phyloP scores from a whole-genome alignment of 1,284 basidiomycete genomes.

The Tilletia caries region DNA sequence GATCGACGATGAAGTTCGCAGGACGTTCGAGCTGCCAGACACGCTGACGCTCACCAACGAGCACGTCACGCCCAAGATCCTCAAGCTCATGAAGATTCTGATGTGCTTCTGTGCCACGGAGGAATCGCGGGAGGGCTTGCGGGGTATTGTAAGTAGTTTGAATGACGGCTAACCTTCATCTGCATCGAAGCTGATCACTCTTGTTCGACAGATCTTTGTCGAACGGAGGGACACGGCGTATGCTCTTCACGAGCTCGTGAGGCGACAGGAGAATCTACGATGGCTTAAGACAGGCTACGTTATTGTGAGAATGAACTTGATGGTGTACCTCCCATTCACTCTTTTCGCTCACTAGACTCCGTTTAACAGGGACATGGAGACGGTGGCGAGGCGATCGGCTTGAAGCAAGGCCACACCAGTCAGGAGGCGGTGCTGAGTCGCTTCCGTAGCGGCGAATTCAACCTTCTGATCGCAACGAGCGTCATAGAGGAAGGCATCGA shows the following conservation, averaged over 20 bases:
- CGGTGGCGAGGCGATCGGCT: background rate
- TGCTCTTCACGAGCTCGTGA: conserved; percentile 34
- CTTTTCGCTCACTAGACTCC: background rate
- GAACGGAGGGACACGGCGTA: conserved; percentile 32
- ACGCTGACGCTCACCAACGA: conserved; percentile 14
- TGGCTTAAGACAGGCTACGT: conserved; percentile 33
- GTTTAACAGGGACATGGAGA: background rate
- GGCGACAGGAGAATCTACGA: conserved; percentile 22
- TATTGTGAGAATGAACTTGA: too few relatives aligned
- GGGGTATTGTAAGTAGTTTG: conserved; percentile 25
- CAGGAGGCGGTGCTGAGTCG: conserved; percentile 34
- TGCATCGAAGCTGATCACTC: background rate
- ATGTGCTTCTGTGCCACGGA: conserved; percentile 22
- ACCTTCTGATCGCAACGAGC: conserved; percentile 38
- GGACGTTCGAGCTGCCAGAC: conserved; percentile 20
- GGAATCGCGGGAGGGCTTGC: conserved; percentile 18
- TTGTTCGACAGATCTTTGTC: conserved; percentile 28
- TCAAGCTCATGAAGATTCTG: conserved; percentile 31
- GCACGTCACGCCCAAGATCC: conserved; percentile 30
- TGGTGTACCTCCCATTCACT: background rate
- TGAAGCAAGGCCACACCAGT: conserved; percentile 16
- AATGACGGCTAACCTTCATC: too few relatives aligned
- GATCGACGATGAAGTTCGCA: conserved; percentile 16
- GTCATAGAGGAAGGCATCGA: conserved; percentile 44
- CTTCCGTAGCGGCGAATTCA: conserved; percentile 28